A percentile compares a stretch with the other conserved stretches of the same genome.
Conservation (phyloP, 768 basidiomycete genomes). For the Hericium coralloides region DNA sequence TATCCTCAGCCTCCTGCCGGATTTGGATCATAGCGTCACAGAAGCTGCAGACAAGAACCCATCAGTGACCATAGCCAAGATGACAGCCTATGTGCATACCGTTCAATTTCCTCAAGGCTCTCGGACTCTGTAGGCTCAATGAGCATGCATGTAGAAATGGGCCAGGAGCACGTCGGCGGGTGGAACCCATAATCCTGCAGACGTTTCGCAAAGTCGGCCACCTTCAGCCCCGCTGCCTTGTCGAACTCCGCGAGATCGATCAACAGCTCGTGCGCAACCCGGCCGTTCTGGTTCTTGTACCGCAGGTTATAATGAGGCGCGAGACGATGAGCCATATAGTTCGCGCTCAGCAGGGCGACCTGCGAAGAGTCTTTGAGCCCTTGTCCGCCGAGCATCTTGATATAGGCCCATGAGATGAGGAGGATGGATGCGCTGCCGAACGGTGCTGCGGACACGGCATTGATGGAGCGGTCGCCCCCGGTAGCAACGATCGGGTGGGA, state of each 20-base stretch:
- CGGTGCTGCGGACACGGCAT: conserved; percentile 85
- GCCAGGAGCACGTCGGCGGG: conserved; percentile 98
- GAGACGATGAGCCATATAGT: conserved; percentile 92
- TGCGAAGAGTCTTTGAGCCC: conserved; percentile 83
- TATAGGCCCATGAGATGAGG: conserved; percentile 97
- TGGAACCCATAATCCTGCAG: conserved; percentile 95
- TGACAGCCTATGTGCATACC: conserved; percentile 30
- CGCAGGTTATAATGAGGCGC: conserved; percentile 77
- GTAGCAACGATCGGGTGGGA: conserved; percentile 68
- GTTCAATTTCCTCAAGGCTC: conserved; percentile 85
- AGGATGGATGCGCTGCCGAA: conserved; percentile 94
- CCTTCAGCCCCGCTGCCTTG: conserved; percentile 81
- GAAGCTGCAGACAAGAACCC: conserved; percentile 44
- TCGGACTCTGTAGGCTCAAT: conserved; percentile 98
- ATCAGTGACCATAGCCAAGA: not conserved
- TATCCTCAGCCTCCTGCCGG: conserved; percentile 82
- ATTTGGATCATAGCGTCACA: conserved; percentile 99
- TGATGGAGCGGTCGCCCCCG: conserved; percentile 64
- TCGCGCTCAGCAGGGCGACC: conserved; percentile 86
- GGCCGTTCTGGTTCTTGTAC: conserved; percentile 84
- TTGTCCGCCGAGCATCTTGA: conserved; percentile 97
- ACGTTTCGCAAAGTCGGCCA: conserved; percentile 94
- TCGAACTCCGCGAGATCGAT: conserved; percentile 96
- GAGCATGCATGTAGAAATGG: conserved; percentile 92
- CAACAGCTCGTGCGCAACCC: conserved; percentile 92